Evolutionary conservation across 2,329 filamentous ascomycete species (phyloP), one percentile per base, ranked within the genome.

Genomic region (Raffaelea deltoideospora): DNA sequence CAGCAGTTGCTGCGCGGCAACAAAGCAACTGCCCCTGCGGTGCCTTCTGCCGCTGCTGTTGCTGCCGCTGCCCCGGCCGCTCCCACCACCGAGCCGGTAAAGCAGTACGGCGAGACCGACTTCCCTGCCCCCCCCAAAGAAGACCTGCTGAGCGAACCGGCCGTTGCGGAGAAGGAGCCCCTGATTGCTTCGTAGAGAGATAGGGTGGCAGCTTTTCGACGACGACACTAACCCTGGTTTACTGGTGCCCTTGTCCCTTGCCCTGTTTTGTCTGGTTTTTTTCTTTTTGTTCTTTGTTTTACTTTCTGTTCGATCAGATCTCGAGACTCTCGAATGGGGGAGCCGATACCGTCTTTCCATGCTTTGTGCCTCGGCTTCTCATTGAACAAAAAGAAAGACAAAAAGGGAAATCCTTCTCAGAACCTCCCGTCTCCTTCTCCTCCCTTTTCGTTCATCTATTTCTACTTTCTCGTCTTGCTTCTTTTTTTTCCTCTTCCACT

Each of bases 1-100:
- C 74, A 78, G 59, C 63, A 70, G 47, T 61, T 78, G 52, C 64
- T 79, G 46, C 64, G 67, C 40, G 65, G 66, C 47, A 59, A 58
- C 23, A n/a, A n/a, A n/a, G 28, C 62, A 48, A 48, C 54, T 43
- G 50, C 55, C 34, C 47, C 61, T 37, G 60, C 60, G 48, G 46
- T 36, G 6, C 21, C 59, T 23, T 38, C 38, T 20, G 14, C 26
- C 13, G 22, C 37, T 24, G 17, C 21, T 15, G 21, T 23, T 13
- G 20, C 32, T 9, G 18, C 41, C 11, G 30, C 39, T 2, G 42
- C 39, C 10, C 42, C 42, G 10, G 11, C 34, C 4, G 33, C 23
- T 9, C 41, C 43, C 15, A 37, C 38, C 36, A 31, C 41, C 31
- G 35, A 43, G 33, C 56, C 48, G 24, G 37, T 43, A 3, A 42